Conservation (phyloP, 2,329 filamentous ascomycete species). For the Beauveria pseudobassiana region DNA sequence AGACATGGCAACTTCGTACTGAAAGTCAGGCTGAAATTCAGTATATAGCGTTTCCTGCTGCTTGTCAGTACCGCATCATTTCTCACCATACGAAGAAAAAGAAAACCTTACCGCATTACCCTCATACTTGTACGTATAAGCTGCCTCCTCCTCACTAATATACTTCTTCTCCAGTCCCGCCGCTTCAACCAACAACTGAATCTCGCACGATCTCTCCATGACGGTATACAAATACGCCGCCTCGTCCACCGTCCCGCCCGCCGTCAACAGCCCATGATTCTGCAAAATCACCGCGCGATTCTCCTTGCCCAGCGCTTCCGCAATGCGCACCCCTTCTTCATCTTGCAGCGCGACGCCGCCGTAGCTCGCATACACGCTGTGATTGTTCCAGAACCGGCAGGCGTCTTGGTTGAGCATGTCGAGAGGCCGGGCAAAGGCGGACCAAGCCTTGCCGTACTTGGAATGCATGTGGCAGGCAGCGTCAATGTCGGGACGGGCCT, state of each 20-base stretch:
- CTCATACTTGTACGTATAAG: slow-evolving; percentile 35
- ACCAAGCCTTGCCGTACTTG: slow-evolving; percentile 61
- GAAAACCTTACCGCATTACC: slow-evolving; percentile 24
- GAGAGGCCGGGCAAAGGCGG: slow-evolving; percentile 54
- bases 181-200: slow-evolving; percentile 62
- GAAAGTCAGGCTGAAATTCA: slow-evolving; percentile 3
- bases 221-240: slow-evolving; percentile 63
- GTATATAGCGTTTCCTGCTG: neutral
- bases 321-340: slow-evolving; percentile 59
- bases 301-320: slow-evolving; percentile 48
- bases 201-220: slow-evolving; percentile 60
- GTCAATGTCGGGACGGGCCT: slow-evolving; percentile 55
- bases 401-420: slow-evolving; percentile 67
- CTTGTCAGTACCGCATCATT: neutral
- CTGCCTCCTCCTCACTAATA: slow-evolving; percentile 32
- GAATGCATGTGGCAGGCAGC: slow-evolving; percentile 64
- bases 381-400: slow-evolving; percentile 49
- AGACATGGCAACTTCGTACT: slow-evolving; percentile 1
- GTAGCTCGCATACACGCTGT: slow-evolving; percentile 55
- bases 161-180: slow-evolving; percentile 40
- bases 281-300: slow-evolving; percentile 58
- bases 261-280: slow-evolving; percentile 67
- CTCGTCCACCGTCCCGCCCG: slow-evolving; percentile 66
- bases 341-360: slow-evolving; percentile 47
- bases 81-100: neutral